A percentile compares a stretch with the other conserved stretches of the same genome.
These are phyloP conservation scores for Apophysomyces elegans DNA, from an alignment of 371 early-diverging fungal genomes.

Conservation along the genomic window DNA sequence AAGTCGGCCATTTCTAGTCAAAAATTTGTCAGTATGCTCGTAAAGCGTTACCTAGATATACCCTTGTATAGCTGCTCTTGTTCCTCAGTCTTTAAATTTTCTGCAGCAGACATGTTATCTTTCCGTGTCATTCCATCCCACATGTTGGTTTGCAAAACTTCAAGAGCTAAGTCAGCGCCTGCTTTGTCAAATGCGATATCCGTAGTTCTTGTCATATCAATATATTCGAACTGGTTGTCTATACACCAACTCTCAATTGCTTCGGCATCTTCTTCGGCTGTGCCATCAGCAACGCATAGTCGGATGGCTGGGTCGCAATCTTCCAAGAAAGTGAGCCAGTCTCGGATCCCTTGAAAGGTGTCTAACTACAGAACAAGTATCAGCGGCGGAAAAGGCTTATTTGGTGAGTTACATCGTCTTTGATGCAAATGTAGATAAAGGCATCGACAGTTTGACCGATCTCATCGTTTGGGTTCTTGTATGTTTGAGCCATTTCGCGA, in stretches of 20 bases:
- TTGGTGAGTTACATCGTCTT: slow-evolving; percentile 39
- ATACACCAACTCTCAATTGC: slow-evolving; percentile 56
- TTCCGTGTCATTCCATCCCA: slow-evolving; percentile 74
- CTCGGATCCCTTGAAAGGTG: slow-evolving; percentile 57
- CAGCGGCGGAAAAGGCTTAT: neutral
- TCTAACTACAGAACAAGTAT: slow-evolving; percentile 32
- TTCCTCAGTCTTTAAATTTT: neutral
- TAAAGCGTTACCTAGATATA: neutral
- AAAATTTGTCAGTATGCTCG: neutral
- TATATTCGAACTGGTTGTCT: slow-evolving; percentile 68
- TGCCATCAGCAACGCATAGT: slow-evolving; percentile 55
- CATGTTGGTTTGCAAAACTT: slow-evolving; percentile 70
- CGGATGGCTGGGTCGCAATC: slow-evolving; percentile 59
- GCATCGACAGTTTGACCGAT: slow-evolving; percentile 69
- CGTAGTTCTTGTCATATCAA: slow-evolving; percentile 54
- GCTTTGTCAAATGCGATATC: slow-evolving; percentile 40
- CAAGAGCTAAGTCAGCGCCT: slow-evolving; percentile 47
- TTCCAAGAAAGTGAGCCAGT: slow-evolving; percentile 62
- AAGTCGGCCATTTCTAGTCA: slow-evolving; percentile 17
- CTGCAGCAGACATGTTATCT: neutral
- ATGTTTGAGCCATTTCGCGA: slow-evolving; percentile 47
- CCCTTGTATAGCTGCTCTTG: slow-evolving; percentile 30
- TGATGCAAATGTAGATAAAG: slow-evolving; percentile 67
- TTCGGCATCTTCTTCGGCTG: slow-evolving; percentile 21
- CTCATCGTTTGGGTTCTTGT: slow-evolving; percentile 51